Evolutionary conservation across 2,329 filamentous ascomycete species (phyloP).

Genomic region (Aspergillus ruber): DNA sequence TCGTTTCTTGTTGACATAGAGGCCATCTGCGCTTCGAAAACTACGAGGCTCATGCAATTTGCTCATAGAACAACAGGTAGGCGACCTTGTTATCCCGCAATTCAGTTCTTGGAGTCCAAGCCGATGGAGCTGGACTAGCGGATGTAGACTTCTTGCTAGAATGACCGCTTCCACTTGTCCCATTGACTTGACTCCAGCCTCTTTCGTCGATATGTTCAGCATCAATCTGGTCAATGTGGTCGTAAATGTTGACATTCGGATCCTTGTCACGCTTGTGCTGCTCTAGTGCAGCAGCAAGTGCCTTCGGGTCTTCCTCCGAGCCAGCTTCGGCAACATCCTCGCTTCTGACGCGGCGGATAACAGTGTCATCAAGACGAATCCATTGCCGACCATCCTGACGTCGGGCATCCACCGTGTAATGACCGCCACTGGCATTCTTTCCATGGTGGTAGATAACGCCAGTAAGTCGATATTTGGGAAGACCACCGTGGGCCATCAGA

Average conservation of each 20-base stretch:
- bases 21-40: background rate
- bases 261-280: constrained; percentile 52
- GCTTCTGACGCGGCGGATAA: constrained; percentile 74
- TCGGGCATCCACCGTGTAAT: constrained; percentile 96
- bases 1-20: background rate
- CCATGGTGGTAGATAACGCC: constrained; percentile 96
- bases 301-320: constrained; percentile 69
- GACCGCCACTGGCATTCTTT: constrained; percentile 89
- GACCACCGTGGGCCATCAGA: constrained; percentile 58
- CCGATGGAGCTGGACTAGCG: constrained; percentile 50
- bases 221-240: constrained; percentile 58
- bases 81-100: constrained; percentile 93
- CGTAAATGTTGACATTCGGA: constrained; percentile 65
- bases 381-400: constrained; percentile 93
- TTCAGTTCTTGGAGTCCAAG: constrained; percentile 49
- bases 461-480: constrained; percentile 78
- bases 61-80: constrained; percentile 93
- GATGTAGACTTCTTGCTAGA: constrained; percentile 65
- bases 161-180: constrained; percentile 38
- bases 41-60: constrained; percentile 41
- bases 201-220: constrained; percentile 59
- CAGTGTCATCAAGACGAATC: constrained; percentile 91
- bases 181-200: constrained; percentile 81
- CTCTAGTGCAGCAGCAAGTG: constrained; percentile 60
- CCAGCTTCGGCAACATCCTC: constrained; percentile 86